Conservation (phyloP, 2,329 filamentous ascomycete species). For the Salinomyces thailandicus region DNA sequence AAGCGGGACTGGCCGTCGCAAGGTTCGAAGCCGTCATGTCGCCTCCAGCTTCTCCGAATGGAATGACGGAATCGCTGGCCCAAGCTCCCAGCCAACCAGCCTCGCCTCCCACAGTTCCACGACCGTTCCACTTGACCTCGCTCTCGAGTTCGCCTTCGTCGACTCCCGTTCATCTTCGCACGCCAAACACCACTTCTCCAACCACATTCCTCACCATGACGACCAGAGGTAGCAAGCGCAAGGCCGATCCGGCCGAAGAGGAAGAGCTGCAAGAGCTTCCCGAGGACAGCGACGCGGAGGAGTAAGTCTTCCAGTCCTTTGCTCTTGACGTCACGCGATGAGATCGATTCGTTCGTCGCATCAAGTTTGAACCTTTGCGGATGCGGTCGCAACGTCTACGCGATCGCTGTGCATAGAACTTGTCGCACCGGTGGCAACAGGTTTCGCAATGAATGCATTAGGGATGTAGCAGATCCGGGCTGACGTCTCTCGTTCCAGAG, state of each 20-base stretch:
- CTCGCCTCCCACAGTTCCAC: not conserved
- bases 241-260: slow-evolving; percentile 6
- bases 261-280: slow-evolving; percentile 6
- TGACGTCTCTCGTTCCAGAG: too few relatives aligned
- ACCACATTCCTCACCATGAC: slow-evolving; percentile 1
- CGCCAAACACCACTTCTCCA: not conserved
- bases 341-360: too few relatives aligned
- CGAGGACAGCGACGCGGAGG: slow-evolving; percentile 5
- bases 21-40: too few relatives aligned
- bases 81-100: not conserved
- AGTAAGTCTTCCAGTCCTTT: slow-evolving; percentile 6
- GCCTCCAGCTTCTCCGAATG: not conserved
- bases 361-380: not conserved
- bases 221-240: slow-evolving; percentile 6
- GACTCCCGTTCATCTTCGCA: too few relatives aligned
- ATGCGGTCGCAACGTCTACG: not conserved
- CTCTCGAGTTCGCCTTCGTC: too few relatives aligned
- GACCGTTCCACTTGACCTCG: not conserved
- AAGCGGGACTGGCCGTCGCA: too few relatives aligned
- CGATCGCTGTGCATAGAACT: not conserved
- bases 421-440: too few relatives aligned
- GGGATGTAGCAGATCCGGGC: too few relatives aligned
- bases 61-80: not conserved
- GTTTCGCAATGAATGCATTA: too few relatives aligned
- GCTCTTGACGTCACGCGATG: too few relatives aligned